Evolutionary conservation across 2,329 filamentous ascomycete genomes (phyloP).

Genomic region (Ceratocystis destructans): DNA sequence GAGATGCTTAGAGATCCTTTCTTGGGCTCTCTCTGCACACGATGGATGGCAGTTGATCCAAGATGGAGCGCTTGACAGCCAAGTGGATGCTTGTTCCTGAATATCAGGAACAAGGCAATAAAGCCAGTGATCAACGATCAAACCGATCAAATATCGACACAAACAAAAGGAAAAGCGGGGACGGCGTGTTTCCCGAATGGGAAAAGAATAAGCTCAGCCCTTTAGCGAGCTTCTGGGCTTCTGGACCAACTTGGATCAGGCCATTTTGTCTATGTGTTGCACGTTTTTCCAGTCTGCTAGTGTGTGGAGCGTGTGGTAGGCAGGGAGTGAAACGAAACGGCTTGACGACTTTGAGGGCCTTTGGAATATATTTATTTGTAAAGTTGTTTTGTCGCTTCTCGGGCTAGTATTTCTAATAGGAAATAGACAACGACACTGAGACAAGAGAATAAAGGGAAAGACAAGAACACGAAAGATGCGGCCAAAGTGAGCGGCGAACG

Average conservation of each 20-base stretch:
- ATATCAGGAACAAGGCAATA: background rate
- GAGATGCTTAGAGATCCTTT: background rate
- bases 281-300: constrained; percentile 10
- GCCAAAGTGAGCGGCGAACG: no score
- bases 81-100: background rate
- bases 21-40: background rate
- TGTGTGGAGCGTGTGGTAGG: background rate
- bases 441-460: background rate
- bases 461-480: background rate
- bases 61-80: background rate
- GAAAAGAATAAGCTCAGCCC: background rate
- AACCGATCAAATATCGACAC: background rate
- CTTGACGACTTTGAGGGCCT: background rate
- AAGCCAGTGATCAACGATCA: background rate
- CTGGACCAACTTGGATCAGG: constrained; percentile 14
- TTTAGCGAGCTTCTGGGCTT: constrained; percentile 2
- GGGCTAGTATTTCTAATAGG: no score
- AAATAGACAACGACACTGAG: no score
- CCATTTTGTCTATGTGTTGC: constrained; percentile 15
- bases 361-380: background rate
- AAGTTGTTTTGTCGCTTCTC: no score
- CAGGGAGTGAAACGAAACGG: background rate
- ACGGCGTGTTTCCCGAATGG: background rate
- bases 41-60: background rate
- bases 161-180: background rate